Conservation (phyloP, 169 alveolate genomes). For the Miamiensis avidus region DNA sequence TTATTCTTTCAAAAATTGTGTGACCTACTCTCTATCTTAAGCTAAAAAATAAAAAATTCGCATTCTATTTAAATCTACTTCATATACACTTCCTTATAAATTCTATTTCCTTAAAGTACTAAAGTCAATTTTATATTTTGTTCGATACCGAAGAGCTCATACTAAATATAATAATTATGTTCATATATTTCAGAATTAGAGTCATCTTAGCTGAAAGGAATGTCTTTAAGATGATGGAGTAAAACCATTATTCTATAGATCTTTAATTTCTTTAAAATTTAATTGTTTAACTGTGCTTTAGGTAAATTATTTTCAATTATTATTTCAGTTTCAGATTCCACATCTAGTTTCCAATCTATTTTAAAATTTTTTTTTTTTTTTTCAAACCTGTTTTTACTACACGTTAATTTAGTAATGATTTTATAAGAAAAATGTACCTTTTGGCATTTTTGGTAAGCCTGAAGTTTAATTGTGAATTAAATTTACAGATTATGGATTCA, state of each 20-base stretch:
- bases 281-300: constrained; percentile 11
- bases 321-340: constrained; percentile 30
- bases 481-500: not conserved
- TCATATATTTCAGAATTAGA: not conserved
- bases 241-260: constrained; percentile 47
- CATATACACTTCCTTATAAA: constrained; percentile 24
- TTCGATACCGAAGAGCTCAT: constrained; percentile 25
- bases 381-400: too few relatives aligned
- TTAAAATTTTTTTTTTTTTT: too few relatives aligned
- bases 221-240: constrained; percentile 30
- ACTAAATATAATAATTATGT: constrained; percentile 33
- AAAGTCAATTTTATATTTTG: constrained; percentile 33
- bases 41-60: constrained; percentile 43
- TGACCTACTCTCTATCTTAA: constrained; percentile 22
- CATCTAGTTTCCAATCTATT: constrained; percentile 31
- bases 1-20: not conserved
- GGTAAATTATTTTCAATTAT: constrained; percentile 26
- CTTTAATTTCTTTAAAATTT: constrained; percentile 21
- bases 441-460: not conserved
- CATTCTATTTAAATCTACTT: constrained; percentile 37
- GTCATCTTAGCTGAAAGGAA: constrained; percentile 32
- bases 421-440: not conserved
- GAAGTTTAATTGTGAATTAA: not conserved
- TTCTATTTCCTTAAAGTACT: not conserved
- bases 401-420: too few relatives aligned